Evolutionary conservation across 1,284 basidiomycete genomes (phyloP), one percentile per base, ranked within the genome.

Genomic region (Malassezia restricta): DNA sequence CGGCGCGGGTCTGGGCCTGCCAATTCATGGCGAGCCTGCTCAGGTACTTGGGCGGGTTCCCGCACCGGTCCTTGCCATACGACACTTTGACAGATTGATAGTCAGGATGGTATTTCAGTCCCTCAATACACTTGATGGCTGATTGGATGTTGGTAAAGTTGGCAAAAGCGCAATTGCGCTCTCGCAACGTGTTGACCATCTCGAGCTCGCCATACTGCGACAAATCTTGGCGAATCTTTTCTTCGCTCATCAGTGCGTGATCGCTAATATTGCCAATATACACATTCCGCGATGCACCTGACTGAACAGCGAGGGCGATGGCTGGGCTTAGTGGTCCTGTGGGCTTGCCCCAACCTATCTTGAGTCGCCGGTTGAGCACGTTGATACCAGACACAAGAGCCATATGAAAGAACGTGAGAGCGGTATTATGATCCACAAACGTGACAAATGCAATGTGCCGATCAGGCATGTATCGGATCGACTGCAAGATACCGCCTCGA

Each of bases 81-180:
- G 63, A 60, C 38, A 72, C 67, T 55, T 69, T 68, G 48, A 65
- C 61, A 28, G 54, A 61, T 49, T 62, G 58, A 44, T 72, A 72
- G 52, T 72, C 69, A 3, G 59, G 51, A 43, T 71, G 66, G 38
- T 61, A 49, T 47, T 71, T 72, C 61, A 72, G 70, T 6, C 63
- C 68, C 49, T 72, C 69, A 43, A 71, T 71, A 33, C 68, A 69
- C 51, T 72, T 71, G 55, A 72, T 72, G 17, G 69, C 68, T 29
- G 68, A 69, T 47, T 71, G 68, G 40, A 72, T 72, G 49, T 69
- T 71, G 58, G 62, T 62, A 42, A 72, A 72, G 57, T 72, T 72
- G 58, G 70, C 66, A 51, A 72, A 72, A 1, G 69, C 66, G 46
- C 69, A 72, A 46, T 66, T 72, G 59, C 70, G 68, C 49, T 71